phyloP scores from a whole-genome alignment of 208 protist genomes.

The Trypanosoma conorhini region DNA sequence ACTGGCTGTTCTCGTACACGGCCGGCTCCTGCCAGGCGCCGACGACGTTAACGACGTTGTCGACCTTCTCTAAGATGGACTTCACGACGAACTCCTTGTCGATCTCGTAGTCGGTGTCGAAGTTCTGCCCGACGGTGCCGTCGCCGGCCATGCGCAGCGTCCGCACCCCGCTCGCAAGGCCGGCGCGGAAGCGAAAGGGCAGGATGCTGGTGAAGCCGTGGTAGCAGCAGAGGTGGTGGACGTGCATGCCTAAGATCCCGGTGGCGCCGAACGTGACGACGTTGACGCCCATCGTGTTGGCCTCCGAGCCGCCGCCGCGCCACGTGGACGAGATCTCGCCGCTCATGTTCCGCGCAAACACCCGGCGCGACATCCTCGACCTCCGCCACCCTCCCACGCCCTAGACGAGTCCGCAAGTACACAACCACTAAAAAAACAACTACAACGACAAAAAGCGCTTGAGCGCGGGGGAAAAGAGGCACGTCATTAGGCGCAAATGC shows the following conservation, averaged over 20 bases:
- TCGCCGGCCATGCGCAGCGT: constrained; percentile 73
- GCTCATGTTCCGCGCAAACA: constrained; percentile 88
- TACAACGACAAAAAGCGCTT: constrained; percentile 1
- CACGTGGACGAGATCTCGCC: constrained; percentile 85
- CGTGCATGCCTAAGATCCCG: constrained; percentile 77
- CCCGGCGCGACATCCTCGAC: constrained; percentile 71
- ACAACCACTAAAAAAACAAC: background rate
- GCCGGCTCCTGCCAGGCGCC: constrained; percentile 89
- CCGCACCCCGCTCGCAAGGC: constrained; percentile 77
- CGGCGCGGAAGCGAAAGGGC: constrained; percentile 85
- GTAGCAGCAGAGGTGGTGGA: constrained; percentile 67
- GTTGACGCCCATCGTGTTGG: constrained; percentile 85
- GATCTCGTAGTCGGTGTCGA: constrained; percentile 88
- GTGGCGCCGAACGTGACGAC: constrained; percentile 86
- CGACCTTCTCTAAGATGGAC: constrained; percentile 87
- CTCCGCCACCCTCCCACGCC: background rate
- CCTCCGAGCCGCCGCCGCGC: constrained; percentile 72
- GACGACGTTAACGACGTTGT: constrained; percentile 82
- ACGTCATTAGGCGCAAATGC: background rate
- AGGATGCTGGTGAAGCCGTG: constrained; percentile 89
- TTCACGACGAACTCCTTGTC: constrained; percentile 93
- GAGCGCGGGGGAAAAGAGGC: background rate
- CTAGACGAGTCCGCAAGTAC: background rate
- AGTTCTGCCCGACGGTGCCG: constrained; percentile 88
- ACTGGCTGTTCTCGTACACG: constrained; percentile 89